Evolutionary conservation across 768 basidiomycete species (phyloP).

Genomic region (Suillus brevipes): DNA sequence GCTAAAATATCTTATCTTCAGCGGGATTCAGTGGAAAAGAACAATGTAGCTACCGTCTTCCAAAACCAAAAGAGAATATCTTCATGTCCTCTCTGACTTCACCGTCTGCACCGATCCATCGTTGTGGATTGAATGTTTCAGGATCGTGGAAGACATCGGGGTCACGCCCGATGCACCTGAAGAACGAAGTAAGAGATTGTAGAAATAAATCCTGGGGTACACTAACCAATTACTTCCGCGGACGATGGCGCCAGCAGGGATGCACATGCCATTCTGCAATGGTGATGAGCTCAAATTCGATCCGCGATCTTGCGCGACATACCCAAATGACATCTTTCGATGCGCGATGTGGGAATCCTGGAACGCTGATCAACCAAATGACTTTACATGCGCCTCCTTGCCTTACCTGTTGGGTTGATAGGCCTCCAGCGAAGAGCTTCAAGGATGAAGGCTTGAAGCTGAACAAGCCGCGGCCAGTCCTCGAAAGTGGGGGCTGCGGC

Average conservation of each 20-base stretch:
- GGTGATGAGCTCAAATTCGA: neutral
- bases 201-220: neutral
- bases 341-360: constrained; percentile 26
- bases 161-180: constrained; percentile 49
- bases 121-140: constrained; percentile 52
- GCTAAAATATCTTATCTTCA: neutral
- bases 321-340: constrained; percentile 31
- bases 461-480: constrained; percentile 33
- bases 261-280: constrained; percentile 34
- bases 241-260: constrained; percentile 36
- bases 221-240: constrained; percentile 33
- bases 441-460: constrained; percentile 39
- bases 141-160: constrained; percentile 52
- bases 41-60: constrained; percentile 37
- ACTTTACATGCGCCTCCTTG: neutral
- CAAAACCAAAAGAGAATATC: constrained; percentile 51
- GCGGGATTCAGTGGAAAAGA: neutral
- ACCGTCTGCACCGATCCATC: constrained; percentile 50
- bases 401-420: constrained; percentile 32
- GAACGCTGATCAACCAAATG: no score
- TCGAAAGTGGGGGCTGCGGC: constrained; percentile 39
- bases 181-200: neutral
- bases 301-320: neutral
- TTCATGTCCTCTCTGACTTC: constrained; percentile 45
- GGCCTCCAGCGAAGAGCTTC: constrained; percentile 43